Percentiles rank a stretch among this genome's conserved stretches.
Evolutionary conservation across 129 eudicot genomes (phyloP).

Genomic region (Tanacetum coccineum): DNA sequence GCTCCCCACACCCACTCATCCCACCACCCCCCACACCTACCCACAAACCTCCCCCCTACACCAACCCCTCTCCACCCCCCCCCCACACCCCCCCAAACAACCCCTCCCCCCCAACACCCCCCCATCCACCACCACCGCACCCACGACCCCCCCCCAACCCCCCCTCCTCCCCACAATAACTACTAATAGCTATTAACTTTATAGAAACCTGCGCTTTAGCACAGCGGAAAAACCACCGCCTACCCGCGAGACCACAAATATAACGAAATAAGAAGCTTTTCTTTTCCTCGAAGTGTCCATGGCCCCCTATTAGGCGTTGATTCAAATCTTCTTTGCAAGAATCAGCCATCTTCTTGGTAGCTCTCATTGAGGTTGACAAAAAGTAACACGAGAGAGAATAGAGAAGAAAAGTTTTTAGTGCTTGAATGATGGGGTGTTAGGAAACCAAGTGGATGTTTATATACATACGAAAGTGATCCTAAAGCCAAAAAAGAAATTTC

Average conservation of each 20-base stretch:
- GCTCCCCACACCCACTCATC: no score
- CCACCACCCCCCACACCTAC: no score
- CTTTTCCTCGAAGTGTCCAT: slow-evolving; percentile 96
- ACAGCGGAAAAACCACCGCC: no score
- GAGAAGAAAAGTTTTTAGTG: slow-evolving; percentile 14
- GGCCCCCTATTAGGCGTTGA: slow-evolving; percentile 90
- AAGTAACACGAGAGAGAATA: slow-evolving; percentile 13
- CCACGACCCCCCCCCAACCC: no score
- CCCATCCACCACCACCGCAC: no score
- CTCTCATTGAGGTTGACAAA: slow-evolving; percentile 13
- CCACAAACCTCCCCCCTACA: no score
- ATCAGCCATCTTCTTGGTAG: slow-evolving; percentile 13
- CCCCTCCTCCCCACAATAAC: no score
- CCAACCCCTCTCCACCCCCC: no score
- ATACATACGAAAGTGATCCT: slow-evolving; percentile 30
- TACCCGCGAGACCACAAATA: slow-evolving; percentile 63
- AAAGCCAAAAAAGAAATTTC: slow-evolving; percentile 23
- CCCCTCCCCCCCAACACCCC: no score
- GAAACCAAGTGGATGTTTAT: slow-evolving; percentile 34
- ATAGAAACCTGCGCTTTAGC: no score
- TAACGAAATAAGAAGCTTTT: slow-evolving; percentile 64
- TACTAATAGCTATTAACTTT: no score
- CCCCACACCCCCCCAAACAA: no score
- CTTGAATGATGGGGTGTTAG: slow-evolving; percentile 29
- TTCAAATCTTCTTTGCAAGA: slow-evolving; percentile 40